Percentiles rank a stretch among this genome's conserved stretches.
Conservation (phyloP, 441 rosid genomes). For the Viola pubescens region DNA sequence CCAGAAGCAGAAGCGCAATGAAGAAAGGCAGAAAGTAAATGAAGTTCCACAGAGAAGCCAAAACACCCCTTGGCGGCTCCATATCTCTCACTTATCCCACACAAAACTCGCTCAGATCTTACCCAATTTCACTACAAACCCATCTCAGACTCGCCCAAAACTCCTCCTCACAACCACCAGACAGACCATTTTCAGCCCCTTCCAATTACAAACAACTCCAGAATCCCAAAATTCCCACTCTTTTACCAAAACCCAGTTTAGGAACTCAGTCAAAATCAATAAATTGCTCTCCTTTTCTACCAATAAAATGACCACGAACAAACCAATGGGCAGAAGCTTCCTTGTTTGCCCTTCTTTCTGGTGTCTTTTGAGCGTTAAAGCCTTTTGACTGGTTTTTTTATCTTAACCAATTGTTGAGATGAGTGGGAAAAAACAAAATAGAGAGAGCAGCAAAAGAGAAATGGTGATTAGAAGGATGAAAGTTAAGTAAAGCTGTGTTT, state of each 20-base stretch:
- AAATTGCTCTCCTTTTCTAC: conserved; percentile 3
- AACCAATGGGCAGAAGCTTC: background rate
- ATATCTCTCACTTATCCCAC: conserved; percentile 21
- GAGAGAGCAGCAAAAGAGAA: background rate
- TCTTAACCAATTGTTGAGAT: background rate
- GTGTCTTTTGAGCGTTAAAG: too few species aligned
- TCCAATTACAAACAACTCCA: conserved; percentile 12
- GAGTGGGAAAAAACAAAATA: background rate
- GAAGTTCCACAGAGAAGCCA: conserved; percentile 60
- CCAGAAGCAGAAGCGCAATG: conserved; percentile 68
- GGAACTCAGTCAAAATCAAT: conserved; percentile 8
- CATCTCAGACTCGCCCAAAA: conserved; percentile 15
- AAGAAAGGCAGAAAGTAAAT: conserved; percentile 77
- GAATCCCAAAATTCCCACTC: background rate
- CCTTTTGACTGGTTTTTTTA: background rate
- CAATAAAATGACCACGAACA: conserved; percentile 11
- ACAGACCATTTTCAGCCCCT: conserved; percentile 7
- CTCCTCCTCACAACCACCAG: conserved; percentile 14
- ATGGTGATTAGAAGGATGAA: background rate
- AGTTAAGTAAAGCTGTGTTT: conserved; percentile 8
- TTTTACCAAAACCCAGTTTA: conserved; percentile 10
- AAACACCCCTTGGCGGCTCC: conserved; percentile 76
- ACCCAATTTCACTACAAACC: conserved; percentile 18
- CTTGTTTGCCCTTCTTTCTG: too few species aligned
- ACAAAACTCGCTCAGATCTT: conserved; percentile 23